Base-by-base conservation (phyloP, 2,329 filamentous ascomycete genomes). In the Cladosporium sp. region DNA sequence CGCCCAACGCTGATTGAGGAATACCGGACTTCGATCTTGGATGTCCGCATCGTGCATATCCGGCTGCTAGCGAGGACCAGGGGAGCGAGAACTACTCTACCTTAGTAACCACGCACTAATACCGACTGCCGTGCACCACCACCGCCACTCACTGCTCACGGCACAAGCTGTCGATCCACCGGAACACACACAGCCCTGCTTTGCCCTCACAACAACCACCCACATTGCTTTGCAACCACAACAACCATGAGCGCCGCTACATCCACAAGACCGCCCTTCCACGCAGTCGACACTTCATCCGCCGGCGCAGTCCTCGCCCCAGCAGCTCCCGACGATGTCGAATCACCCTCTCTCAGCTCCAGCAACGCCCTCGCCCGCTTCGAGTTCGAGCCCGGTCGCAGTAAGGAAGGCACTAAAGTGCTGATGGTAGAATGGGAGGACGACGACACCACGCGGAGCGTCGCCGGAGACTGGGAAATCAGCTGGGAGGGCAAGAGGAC, bases 401-500 rank as follows among this genome's bases (percentile, higher is more conserved):
- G 88, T 59, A 82, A 71, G 57, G 90, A 93, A 69, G 92, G 92
- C 49, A 96, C 92, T 68, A 97, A 96, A 81, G 89, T 97, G 69
- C 81, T 97, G 72, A 95, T 97, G 92, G 89, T 96, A 46, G 92
- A 97, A 77, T 97, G 93, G 93, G 88, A 91, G 75, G 86, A 89
- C 62, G 84, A 85, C 69, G 80, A 84, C 66, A 77, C 80, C 50
- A 83, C 80, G 2, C 78, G 80, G 61, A 78, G 78, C 12, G 69
- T 82, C 18, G 74, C 73, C 0, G 85, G 83, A 2, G 84, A 84
- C 67, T 96, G 92, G 92, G 86, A 90, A 66, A 88, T 96, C 23
- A 89, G 87, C 1, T 96, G 93, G 92, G 87, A 93, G 50, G 90
- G 91, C 53, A 96, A 95, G 66, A 69, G 84, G 31, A 88, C 88